Conservation (phyloP, 1,139 yeast genomes). For the Geotrichum macrosporum region DNA sequence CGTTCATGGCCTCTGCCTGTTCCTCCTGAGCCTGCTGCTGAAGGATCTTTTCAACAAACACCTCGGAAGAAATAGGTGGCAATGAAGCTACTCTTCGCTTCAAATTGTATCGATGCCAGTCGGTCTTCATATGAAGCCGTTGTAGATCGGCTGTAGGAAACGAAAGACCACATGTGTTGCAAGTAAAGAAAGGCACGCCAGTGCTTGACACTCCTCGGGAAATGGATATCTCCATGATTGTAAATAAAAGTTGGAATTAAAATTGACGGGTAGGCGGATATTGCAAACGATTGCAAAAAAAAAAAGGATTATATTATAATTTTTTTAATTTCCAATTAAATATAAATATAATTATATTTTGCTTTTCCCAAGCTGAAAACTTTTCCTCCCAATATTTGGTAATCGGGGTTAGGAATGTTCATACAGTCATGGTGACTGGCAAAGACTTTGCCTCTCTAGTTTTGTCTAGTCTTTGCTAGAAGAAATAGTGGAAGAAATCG, state of each 20-base stretch:
- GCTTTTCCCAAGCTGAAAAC: constrained; percentile 5
- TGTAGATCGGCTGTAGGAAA: constrained; percentile 78
- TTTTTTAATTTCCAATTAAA: not conserved
- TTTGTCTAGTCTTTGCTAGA: no score
- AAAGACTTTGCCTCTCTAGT: no score
- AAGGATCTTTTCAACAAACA: constrained; percentile 72
- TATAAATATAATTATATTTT: not conserved
- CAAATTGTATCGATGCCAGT: constrained; percentile 91
- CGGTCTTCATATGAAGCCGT: constrained; percentile 89
- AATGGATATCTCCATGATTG: constrained; percentile 20
- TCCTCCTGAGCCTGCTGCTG: constrained; percentile 38
- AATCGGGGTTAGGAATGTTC: constrained; percentile 7
- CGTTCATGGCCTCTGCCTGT: constrained; percentile 46
- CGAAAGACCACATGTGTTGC: constrained; percentile 80
- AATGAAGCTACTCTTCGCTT: constrained; percentile 86
- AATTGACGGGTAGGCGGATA: no score
- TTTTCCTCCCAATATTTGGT: constrained; percentile 10
- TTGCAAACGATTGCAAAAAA: no score
- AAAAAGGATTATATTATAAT: no score
- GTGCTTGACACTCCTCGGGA: constrained; percentile 20
- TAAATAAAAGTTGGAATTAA: not conserved
- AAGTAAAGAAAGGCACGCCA: constrained; percentile 47
- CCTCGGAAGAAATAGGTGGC: constrained; percentile 73
- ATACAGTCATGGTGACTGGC: not conserved
- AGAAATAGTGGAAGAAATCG: no score